Base-by-base conservation (phyloP, 108 stramenopile genomes). In the Cyclotella cryptica region DNA sequence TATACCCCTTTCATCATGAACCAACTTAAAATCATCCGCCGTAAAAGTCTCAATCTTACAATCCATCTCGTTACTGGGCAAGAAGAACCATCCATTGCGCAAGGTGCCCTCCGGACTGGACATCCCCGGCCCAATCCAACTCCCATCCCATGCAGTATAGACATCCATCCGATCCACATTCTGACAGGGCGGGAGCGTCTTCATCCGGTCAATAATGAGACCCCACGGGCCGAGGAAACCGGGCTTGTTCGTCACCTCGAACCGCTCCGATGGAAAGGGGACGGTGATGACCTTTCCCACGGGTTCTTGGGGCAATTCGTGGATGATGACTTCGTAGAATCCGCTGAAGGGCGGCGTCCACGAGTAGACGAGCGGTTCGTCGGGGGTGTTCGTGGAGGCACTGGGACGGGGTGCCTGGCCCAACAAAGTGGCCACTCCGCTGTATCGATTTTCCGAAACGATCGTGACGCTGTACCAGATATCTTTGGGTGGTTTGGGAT, bases 1-100 rank as follows among this genome's bases (percentile, higher is more conserved):
- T 17, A 81, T 81, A 12, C 67, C 52, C 43, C 70, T 81, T 40
- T 74, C 69, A 29, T 81, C 74, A 12, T 57, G 61, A 0, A 75
- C 19, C 24, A 72, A 63, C 19, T 39, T 49, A 47, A 81, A 44
- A 14, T 74, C 69, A 26, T 71, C 10, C n/a, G 18, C 8, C 7
- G 24, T n/a, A 66, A 75, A 81, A 5, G 61, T 65, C 27, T 81
- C 80, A 43, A 81, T 54, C 30, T 64, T 74, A 55, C 80, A 81
- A 45, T 55, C 41, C 74, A 81, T 75, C 18, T 55, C 22, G 22
- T 62, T 13, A 27, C 63, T 57, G 24, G 80, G 80, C 19, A 81
- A 13, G 54, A 81, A 81, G n/a, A 60, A 45, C 80, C 80, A 81
- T 5, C 66, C 65, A 27, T 66, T 75, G 15, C 73, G 68, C 29